phyloP scores from a whole-genome alignment of 1,139 yeast genomes.

The Pichia sp. region DNA sequence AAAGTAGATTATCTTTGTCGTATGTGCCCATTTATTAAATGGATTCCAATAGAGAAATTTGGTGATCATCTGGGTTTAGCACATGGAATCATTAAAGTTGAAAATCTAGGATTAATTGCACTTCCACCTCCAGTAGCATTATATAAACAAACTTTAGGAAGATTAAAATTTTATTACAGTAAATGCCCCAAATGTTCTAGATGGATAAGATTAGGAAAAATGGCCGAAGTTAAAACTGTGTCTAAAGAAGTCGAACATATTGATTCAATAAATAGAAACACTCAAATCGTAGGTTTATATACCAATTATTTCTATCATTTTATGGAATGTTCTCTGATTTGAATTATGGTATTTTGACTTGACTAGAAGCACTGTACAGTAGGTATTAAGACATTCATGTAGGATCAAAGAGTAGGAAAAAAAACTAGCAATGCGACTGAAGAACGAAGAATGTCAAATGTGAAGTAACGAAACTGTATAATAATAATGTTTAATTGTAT shows the following conservation, averaged over 20 bases:
- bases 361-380: no score
- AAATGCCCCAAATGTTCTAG: conserved; percentile 19
- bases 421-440: no score
- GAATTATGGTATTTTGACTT: no score
- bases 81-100: conserved; percentile 17
- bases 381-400: no score
- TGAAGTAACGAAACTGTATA: no score
- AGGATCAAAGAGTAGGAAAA: no score
- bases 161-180: conserved; percentile 18
- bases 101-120: conserved; percentile 7
- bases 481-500: no score
- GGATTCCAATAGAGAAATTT: conserved; percentile 14
- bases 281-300: conserved; percentile 15
- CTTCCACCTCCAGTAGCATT: conserved; percentile 19
- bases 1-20: conserved; percentile 15
- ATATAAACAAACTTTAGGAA: conserved; percentile 14
- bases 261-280: conserved; percentile 1
- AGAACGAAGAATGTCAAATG: no score
- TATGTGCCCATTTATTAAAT: conserved; percentile 19
- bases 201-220: conserved; percentile 21
- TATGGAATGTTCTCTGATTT: conserved; percentile 14
- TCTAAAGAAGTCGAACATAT: not conserved
- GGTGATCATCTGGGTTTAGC: conserved; percentile 20
- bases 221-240: conserved; percentile 6
- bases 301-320: conserved; percentile 21